These are phyloP conservation scores for Alternaria angustiovoidea DNA, from an alignment of 2,329 filamentous ascomycete genomes.

Conservation along the genomic window DNA sequence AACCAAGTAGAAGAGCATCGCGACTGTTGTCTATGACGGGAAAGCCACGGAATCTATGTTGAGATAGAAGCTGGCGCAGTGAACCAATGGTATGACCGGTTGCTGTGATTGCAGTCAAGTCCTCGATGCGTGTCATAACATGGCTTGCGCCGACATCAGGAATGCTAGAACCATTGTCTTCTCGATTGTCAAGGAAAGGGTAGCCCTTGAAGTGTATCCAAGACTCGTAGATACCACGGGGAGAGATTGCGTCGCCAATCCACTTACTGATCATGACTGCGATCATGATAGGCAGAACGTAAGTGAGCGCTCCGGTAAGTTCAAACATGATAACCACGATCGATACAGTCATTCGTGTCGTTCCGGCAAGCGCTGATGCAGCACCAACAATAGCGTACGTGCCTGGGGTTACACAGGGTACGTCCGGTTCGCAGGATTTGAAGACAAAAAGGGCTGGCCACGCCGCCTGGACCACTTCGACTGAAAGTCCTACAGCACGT, in stretches of 20 bases:
- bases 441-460: slow-evolving; percentile 83
- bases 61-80: slow-evolving; percentile 73
- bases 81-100: slow-evolving; percentile 85
- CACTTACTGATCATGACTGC: slow-evolving; percentile 98
- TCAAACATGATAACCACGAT: slow-evolving; percentile 99
- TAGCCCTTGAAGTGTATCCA: slow-evolving; percentile 98
- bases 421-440: slow-evolving; percentile 80
- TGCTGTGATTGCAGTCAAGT: slow-evolving; percentile 86
- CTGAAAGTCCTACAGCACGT: slow-evolving; percentile 84
- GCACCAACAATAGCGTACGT: slow-evolving; percentile 97
- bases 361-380: slow-evolving; percentile 90
- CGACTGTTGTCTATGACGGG: slow-evolving; percentile 83
- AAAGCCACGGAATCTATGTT: slow-evolving; percentile 86
- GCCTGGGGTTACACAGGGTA: slow-evolving; percentile 88
- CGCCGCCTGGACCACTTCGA: slow-evolving; percentile 85
- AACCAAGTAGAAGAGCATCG: slow-evolving; percentile 83
- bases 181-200: slow-evolving; percentile 91
- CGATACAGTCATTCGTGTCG: slow-evolving; percentile 95
- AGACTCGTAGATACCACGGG: slow-evolving; percentile 92
- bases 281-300: slow-evolving; percentile 98
- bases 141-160: slow-evolving; percentile 86
- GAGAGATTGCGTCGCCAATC: slow-evolving; percentile 95
- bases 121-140: slow-evolving; percentile 92
- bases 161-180: slow-evolving; percentile 68
- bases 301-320: slow-evolving; percentile 92